Evolutionary conservation across 177 flowering plant species (phyloP).

Genomic region (Telopea speciosissima): DNA sequence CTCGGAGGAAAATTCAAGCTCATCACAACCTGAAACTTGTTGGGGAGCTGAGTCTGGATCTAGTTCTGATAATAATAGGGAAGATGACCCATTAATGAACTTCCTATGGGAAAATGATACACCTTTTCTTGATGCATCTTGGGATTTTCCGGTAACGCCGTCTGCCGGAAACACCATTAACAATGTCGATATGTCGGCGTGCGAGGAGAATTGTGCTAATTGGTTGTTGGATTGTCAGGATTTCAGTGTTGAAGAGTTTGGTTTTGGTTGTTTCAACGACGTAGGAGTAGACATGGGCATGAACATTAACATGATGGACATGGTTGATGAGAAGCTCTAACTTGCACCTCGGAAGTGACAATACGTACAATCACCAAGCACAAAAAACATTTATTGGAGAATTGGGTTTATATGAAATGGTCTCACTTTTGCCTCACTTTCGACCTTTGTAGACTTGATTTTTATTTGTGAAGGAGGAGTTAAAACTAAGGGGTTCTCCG

Average conservation of each 20-base stretch:
- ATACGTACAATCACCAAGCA: not conserved
- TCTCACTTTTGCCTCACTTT: not conserved
- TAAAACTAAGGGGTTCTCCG: not conserved
- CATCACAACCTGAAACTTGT: conserved; percentile 20
- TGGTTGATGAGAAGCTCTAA: not conserved
- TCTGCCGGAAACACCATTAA: conserved; percentile 1
- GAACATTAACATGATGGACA: not conserved
- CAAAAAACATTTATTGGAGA: no score
- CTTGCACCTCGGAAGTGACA: not conserved
- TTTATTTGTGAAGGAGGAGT: not conserved
- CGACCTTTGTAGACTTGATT: not conserved
- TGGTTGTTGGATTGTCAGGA: conserved; percentile 24
- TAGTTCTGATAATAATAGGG: conserved; percentile 7
- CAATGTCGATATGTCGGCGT: not conserved
- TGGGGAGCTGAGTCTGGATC: conserved; percentile 27
- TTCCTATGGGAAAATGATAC: conserved; percentile 21
- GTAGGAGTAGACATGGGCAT: not conserved
- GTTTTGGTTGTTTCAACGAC: conserved; percentile 9
- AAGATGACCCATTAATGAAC: conserved; percentile 32
- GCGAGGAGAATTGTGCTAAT: conserved; percentile 11
- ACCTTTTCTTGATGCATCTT: conserved; percentile 18
- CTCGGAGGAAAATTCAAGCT: conserved; percentile 18
- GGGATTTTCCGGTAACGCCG: conserved; percentile 21
- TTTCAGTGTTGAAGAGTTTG: conserved; percentile 19
- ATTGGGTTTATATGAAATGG: no score